Base-by-base conservation (phyloP, 352 stramenopile genomes). In the Globisporangium nunn region DNA sequence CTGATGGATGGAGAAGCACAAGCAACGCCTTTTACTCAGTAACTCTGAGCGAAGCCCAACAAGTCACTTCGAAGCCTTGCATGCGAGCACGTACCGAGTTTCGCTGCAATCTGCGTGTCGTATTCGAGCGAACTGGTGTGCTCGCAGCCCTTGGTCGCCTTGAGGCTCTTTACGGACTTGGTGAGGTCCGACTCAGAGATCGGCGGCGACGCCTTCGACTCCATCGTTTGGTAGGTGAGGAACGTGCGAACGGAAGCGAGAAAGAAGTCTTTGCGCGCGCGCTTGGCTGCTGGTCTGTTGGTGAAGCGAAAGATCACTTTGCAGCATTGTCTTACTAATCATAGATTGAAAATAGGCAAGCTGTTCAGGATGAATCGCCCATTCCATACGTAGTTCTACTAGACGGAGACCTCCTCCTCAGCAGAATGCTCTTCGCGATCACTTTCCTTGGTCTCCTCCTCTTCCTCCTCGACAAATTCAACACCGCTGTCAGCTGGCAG, bases 41-140 rank as follows among this genome's bases (percentile, higher is more conserved):
- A 23, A 23, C 23, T 23, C 23, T 23, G 23, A 23, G 23, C 23
- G 23, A 23, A 23, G 23, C 23, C 23, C 23, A 23, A 23, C 23
- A 11, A 0, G 12, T 11, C 33, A 37, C 33, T 37, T 5, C 6
- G 33, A 37, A 8, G 33, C 33, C 33, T 37, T 8, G 6, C 33
- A 37, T 11, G 10, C 6, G 33, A 8, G 3, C 2, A 48, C 56
- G 1, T 61, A 81, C 72, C 67, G 4, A 89, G 64, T 29, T 75
- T 78, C 12, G 76, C 64, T 30, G 82, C 79, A 35, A 92, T 62
- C 17, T 61, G 60, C 4, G 70, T 40, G 41, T 92, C 82, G 59
- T 73, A 89, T 51, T 88, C 78, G 56, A 92, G 74, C 18, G 79
- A 87, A 63, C 90, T 78, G 17, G 72, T 69, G 65, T 88, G 77